Evolutionary conservation across 2,329 filamentous ascomycete genomes (phyloP).

Genomic region (Ascosphaera apis): DNA sequence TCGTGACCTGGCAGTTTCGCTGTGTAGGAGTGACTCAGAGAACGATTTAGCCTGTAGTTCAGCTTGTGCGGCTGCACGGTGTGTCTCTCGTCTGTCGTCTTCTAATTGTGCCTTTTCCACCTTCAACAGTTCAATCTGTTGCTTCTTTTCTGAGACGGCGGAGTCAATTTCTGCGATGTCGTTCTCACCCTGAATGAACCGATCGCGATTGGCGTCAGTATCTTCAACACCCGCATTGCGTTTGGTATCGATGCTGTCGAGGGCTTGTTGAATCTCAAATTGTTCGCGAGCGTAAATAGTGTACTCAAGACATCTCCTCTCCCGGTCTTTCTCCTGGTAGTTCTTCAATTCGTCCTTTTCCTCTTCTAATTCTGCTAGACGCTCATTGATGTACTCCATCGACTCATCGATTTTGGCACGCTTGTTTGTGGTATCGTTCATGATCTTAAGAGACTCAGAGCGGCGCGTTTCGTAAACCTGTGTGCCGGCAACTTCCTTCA

Average conservation of each 20-base stretch:
- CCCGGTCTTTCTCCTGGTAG: constrained; percentile 85
- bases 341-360: constrained; percentile 89
- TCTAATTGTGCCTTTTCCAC: constrained; percentile 75
- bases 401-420: constrained; percentile 83
- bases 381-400: constrained; percentile 74
- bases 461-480: constrained; percentile 89
- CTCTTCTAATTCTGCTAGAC: constrained; percentile 72
- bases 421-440: constrained; percentile 91
- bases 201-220: constrained; percentile 56
- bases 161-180: constrained; percentile 53
- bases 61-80: constrained; percentile 58
- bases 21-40: constrained; percentile 56
- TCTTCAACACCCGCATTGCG: constrained; percentile 65
- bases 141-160: constrained; percentile 56
- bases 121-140: constrained; percentile 61
- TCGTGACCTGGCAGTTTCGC: constrained; percentile 47
- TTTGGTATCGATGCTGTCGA: constrained; percentile 64
- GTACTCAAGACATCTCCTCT: constrained; percentile 80
- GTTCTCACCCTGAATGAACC: constrained; percentile 57
- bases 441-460: constrained; percentile 82
- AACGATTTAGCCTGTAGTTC: constrained; percentile 69
- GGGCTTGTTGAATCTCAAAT: constrained; percentile 47
- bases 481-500: constrained; percentile 97
- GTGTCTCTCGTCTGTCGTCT: constrained; percentile 63
- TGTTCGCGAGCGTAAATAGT: constrained; percentile 85